Conservation (phyloP, 2,329 filamentous ascomycete species). For the Cercospora brassicicola region DNA sequence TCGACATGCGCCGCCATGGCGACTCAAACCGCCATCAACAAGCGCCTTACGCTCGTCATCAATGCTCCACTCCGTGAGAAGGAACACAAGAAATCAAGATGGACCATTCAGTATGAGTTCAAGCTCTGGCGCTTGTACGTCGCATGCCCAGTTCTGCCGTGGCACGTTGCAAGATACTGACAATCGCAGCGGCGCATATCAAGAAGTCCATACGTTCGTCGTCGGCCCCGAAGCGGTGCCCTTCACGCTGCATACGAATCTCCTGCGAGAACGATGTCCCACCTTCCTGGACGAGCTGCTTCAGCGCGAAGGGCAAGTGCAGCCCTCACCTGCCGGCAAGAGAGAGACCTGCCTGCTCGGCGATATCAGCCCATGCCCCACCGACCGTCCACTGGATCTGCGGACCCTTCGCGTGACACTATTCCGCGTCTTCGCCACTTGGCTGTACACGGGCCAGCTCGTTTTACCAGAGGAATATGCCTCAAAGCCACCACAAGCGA, state of each 20-base stretch:
- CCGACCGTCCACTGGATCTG: neutral
- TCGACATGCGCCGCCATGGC: neutral
- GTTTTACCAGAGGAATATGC: neutral
- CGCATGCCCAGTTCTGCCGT: neutral
- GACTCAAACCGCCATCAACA: slow-evolving; percentile 10
- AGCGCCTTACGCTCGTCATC: slow-evolving; percentile 11
- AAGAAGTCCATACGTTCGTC: slow-evolving; percentile 7
- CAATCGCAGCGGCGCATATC: slow-evolving; percentile 7
- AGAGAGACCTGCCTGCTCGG: slow-evolving; percentile 6
- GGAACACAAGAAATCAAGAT: neutral
- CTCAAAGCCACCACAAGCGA: neutral
- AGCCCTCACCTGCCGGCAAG: neutral
- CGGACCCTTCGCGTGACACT: neutral
- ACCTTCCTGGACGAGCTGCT: slow-evolving; percentile 2
- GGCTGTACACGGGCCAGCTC: slow-evolving; percentile 9
- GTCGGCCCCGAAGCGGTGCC: slow-evolving; percentile 8
- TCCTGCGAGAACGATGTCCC: slow-evolving; percentile 8
- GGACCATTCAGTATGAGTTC: slow-evolving; percentile 13
- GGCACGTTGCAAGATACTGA: neutral
- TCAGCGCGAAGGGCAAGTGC: neutral
- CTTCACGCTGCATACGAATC: slow-evolving; percentile 6
- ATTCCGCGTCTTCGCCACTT: slow-evolving; percentile 7
- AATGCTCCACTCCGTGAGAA: neutral
- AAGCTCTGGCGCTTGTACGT: slow-evolving; percentile 8
- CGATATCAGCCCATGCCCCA: slow-evolving; percentile 7